phyloP scores from a whole-genome alignment of 331 rosid species.

The Malus hybrid region DNA sequence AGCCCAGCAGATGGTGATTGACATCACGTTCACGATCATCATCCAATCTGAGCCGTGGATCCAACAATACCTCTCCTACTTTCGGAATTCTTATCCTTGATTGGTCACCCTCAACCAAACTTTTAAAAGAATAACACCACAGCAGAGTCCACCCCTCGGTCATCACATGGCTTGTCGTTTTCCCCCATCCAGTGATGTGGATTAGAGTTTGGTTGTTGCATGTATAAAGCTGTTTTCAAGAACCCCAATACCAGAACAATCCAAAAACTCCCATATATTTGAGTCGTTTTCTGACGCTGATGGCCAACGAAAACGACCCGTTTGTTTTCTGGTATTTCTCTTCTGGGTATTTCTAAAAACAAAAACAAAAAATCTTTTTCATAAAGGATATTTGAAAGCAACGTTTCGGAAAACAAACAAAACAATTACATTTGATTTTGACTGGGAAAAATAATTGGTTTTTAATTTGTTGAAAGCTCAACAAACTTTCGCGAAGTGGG shows the following conservation, averaged over 20 bases:
- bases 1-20: background rate
- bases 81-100: conserved; percentile 3
- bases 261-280: conserved; percentile 22
- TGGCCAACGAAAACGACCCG: conserved; percentile 34
- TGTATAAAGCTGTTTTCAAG: conserved; percentile 25
- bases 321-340: conserved; percentile 27
- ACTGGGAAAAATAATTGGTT: conserved; percentile 22
- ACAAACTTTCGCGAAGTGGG: background rate
- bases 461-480: background rate
- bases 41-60: background rate
- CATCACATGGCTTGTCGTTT: conserved; percentile 52
- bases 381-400: conserved; percentile 38
- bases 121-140: conserved; percentile 1
- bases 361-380: conserved; percentile 2
- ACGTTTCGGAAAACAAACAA: conserved; percentile 33
- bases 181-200: conserved; percentile 15
- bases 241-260: conserved; percentile 30
- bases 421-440: conserved; percentile 13
- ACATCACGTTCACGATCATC: background rate
- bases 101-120: conserved; percentile 8
- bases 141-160: conserved; percentile 11
- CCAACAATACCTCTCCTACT: background rate
- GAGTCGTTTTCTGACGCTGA: conserved; percentile 42
- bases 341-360: background rate
- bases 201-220: conserved; percentile 13